Evolutionary conservation across 768 basidiomycete species (phyloP).

Genomic region (Lactarius hengduanensis): DNA sequence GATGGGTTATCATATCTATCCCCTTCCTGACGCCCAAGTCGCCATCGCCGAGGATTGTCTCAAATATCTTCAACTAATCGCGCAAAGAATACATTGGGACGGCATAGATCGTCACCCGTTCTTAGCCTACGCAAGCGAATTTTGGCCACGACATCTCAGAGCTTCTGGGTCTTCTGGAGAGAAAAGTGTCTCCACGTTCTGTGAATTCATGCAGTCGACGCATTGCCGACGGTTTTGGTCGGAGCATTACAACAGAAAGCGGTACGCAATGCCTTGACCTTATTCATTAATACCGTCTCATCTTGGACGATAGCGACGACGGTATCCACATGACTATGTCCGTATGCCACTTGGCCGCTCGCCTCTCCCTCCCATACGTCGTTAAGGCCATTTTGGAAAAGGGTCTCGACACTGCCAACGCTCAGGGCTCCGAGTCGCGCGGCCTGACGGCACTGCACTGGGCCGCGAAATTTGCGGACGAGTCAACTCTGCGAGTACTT

Average conservation of each 20-base stretch:
- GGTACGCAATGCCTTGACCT: not conserved
- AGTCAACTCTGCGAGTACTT: constrained; percentile 1
- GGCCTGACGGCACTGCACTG: constrained; percentile 10
- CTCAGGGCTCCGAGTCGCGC: not conserved
- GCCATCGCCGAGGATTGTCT: not conserved
- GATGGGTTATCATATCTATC: constrained; percentile 8
- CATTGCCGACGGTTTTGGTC: not conserved
- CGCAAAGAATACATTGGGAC: no score
- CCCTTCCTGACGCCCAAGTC: constrained; percentile 4
- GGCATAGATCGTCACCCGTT: not conserved
- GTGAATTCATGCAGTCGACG: not conserved
- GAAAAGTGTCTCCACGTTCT: not conserved
- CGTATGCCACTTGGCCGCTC: constrained; percentile 10
- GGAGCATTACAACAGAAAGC: constrained; percentile 1
- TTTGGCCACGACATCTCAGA: constrained; percentile 14
- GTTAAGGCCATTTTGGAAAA: not conserved
- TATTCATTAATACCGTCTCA: not conserved
- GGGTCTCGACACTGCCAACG: not conserved
- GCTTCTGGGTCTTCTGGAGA: not conserved
- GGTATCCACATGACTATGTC: constrained; percentile 1
- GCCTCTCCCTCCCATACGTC: constrained; percentile 11
- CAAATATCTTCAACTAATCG: constrained; percentile 5
- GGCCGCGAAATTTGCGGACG: constrained; percentile 12
- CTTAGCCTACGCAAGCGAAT: constrained; percentile 1
- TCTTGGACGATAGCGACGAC: not conserved